Conservation (phyloP, 495 filamentous ascomycete species). For the Pyrenopolyporus hunteri region DNA sequence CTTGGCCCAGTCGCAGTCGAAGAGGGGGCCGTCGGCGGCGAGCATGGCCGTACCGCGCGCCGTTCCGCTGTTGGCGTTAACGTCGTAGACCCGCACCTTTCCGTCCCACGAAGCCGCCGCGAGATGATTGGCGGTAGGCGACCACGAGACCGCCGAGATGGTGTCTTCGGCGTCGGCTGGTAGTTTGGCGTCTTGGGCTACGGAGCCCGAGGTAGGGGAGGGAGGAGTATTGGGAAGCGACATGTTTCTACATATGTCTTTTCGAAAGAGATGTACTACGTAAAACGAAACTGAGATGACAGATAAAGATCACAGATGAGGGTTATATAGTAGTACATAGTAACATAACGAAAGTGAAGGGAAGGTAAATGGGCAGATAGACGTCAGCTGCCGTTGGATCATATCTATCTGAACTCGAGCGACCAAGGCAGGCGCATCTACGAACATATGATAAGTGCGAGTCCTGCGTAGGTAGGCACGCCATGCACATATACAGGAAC, state of each 20-base stretch:
- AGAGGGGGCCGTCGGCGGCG: conserved; percentile 73
- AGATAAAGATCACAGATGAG: too few relatives aligned
- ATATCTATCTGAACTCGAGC: too few relatives aligned
- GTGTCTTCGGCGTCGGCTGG: conserved; percentile 75
- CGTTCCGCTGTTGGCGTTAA: conserved; percentile 66
- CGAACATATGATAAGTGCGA: too few relatives aligned
- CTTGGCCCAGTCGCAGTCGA: conserved; percentile 80
- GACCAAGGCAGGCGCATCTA: too few relatives aligned
- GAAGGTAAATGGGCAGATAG: too few relatives aligned
- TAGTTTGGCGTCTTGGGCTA: conserved; percentile 70
- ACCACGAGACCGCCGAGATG: conserved; percentile 82
- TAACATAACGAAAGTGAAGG: too few relatives aligned
- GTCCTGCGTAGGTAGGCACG: too few relatives aligned
- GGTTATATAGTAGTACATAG: conserved; percentile 10
- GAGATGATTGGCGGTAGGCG: conserved; percentile 60
- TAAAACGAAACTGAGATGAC: not conserved
- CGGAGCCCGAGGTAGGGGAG: conserved; percentile 68
- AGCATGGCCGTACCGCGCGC: conserved; percentile 75
- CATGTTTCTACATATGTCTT: not conserved
- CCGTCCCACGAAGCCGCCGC: conserved; percentile 92
- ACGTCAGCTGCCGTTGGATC: too few relatives aligned
- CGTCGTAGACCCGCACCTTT: conserved; percentile 88
- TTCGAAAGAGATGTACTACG: not conserved
- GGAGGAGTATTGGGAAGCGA: conserved; percentile 38
- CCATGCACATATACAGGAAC: too few relatives aligned